Evolutionary conservation across 2,329 filamentous ascomycete genomes (phyloP), one percentile per base, ranked within the genome.

Genomic region (Cordyceps fumosorosea): DNA sequence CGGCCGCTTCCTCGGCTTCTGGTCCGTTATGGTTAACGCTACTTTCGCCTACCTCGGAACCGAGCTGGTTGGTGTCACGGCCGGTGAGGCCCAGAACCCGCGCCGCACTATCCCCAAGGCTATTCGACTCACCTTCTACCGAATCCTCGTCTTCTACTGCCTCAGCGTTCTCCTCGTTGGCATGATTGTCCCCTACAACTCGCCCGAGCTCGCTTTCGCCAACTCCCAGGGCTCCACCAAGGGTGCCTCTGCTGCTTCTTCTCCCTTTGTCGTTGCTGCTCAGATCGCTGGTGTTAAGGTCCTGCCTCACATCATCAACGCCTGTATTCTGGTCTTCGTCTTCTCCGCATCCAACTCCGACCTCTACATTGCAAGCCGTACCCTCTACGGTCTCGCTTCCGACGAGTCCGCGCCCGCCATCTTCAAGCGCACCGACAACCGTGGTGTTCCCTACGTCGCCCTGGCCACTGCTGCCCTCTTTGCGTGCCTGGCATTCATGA

Each of bases 11-110:
- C 73, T 85, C 50, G 84, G 79, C 14, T 84, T 89, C 74, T 90
- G 88, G 87, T 84, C 81, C 10, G 87, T 85, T 52, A 84, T 92
- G 77, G 85, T 91, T 67, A 90, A 86, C 26, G 89, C 89, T 1
- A 89, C 89, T 3, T 93, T 93, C 67, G 89, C 90, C 62, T 93
- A 90, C 71, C 81, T 92, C 5, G 89, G 89, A 63, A 89, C 89
- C 3, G 89, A 92, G 70, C 78, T 91, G 50, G 87, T 91, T 56
- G 89, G 89, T 76, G 88, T 92, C 16, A 92, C 89, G 0, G 88
- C 91, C 40, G 89, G 87, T 59, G 89, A 92, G 74, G 89, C 89
- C 0, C 87, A 91, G 76, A 92, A 92, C 75, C 90, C 90, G 0
- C 85, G 89, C 71, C 85, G 84, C 73, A 89, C 86, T 18, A 87